Evolutionary conservation across 2,329 filamentous ascomycete genomes (phyloP).

Genomic region (Pseudocercospora macadamiae): DNA sequence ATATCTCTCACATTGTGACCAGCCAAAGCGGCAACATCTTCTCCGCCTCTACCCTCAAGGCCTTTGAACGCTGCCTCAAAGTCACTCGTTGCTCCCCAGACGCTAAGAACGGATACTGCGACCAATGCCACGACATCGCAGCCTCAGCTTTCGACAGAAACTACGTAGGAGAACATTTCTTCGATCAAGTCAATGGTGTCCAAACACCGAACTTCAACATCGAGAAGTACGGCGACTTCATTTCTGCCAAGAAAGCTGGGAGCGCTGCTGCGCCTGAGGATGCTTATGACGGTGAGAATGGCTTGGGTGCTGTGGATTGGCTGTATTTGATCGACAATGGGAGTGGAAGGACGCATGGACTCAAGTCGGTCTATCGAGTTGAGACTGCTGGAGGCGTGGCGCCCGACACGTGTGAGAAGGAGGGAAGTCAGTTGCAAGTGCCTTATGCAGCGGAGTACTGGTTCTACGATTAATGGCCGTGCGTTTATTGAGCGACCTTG

Average conservation of each 20-base stretch:
- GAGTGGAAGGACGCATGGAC: conserved; percentile 38
- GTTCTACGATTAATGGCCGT: conserved; percentile 46
- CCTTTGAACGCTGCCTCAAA: conserved; percentile 27
- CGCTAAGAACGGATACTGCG: conserved; percentile 17
- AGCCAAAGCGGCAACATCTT: conserved; percentile 23
- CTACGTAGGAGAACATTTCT: conserved; percentile 67
- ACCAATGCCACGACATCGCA: conserved; percentile 34
- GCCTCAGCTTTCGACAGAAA: conserved; percentile 16
- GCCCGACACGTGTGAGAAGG: conserved; percentile 43
- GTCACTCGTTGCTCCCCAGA: conserved; percentile 19
- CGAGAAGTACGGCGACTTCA: conserved; percentile 45
- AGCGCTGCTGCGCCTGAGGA: conserved; percentile 55
- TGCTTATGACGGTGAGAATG: conserved; percentile 42
- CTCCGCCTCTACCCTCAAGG: conserved; percentile 18
- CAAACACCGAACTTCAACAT: conserved; percentile 65
- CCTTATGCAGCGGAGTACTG: conserved; percentile 54
- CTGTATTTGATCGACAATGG: conserved; percentile 48
- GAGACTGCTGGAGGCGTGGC: conserved; percentile 52
- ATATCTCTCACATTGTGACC: conserved; percentile 45
- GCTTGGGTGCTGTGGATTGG: conserved; percentile 49
- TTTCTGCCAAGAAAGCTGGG: conserved; percentile 54
- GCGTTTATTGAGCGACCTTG: no score
- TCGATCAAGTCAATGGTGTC: conserved; percentile 48
- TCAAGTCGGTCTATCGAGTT: conserved; percentile 52
- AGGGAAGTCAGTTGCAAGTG: conserved; percentile 39